phyloP scores from a whole-genome alignment of 306 rosid genomes.

The Dryas drummondii region DNA sequence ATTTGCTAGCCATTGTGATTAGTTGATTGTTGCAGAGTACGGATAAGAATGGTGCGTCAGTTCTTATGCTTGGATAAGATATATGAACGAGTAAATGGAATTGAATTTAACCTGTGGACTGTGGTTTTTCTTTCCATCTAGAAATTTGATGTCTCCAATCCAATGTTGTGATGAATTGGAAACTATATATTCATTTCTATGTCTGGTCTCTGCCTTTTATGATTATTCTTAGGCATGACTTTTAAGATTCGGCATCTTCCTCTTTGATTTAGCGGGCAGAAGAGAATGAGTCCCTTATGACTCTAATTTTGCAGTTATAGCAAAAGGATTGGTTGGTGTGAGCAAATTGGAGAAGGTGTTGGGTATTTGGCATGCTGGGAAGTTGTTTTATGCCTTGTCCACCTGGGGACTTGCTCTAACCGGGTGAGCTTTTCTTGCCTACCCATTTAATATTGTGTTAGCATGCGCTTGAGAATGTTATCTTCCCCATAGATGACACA shows the following conservation, averaged over 20 bases:
- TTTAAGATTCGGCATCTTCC: background rate
- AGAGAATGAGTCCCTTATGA: slow-evolving; percentile 17
- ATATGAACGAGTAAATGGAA: background rate
- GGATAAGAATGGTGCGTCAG: background rate
- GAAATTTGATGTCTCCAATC: slow-evolving; percentile 14
- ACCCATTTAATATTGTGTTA: background rate
- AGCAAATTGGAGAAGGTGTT: slow-evolving; percentile 66
- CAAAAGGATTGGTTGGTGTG: slow-evolving; percentile 62
- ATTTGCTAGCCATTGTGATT: background rate
- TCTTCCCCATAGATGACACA: background rate
- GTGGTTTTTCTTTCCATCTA: slow-evolving; percentile 5
- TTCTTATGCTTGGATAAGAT: background rate
- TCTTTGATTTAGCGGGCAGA: slow-evolving; percentile 5
- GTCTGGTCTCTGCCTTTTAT: slow-evolving; percentile 3
- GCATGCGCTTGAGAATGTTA: slow-evolving; percentile 9
- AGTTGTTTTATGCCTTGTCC: slow-evolving; percentile 69
- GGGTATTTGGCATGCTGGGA: slow-evolving; percentile 85
- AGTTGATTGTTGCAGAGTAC: background rate
- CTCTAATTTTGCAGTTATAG: slow-evolving; percentile 54
- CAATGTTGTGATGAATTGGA: slow-evolving; percentile 1
- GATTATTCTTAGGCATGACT: slow-evolving; percentile 10
- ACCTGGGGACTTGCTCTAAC: slow-evolving; percentile 98
- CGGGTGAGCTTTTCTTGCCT: slow-evolving; percentile 47
- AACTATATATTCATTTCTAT: background rate
- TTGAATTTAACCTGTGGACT: background rate